Evolutionary conservation across 2,329 filamentous ascomycete genomes (phyloP).

Genomic region (Penicillium sp.): DNA sequence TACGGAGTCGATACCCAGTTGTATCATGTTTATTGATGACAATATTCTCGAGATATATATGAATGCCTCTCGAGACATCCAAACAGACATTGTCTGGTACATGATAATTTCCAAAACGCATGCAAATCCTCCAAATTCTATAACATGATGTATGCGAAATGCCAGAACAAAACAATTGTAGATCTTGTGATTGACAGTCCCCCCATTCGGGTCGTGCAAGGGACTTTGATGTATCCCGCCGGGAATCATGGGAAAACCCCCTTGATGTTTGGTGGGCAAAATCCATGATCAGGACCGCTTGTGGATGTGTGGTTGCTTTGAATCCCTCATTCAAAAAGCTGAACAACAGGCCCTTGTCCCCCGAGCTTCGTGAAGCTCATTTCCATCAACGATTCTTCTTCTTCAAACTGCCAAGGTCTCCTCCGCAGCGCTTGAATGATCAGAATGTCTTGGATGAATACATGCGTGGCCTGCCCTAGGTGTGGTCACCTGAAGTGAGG

Average conservation of each 20-base stretch:
- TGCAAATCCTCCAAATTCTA: neutral
- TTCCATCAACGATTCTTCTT: no score
- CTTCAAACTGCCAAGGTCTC: neutral
- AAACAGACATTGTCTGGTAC: no score
- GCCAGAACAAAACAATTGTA: neutral
- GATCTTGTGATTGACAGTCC: slow-evolving; percentile 9
- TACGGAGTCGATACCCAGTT: no score
- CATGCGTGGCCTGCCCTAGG: neutral
- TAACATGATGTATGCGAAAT: neutral
- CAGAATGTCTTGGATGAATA: neutral
- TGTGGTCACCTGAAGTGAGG: neutral
- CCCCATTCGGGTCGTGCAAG: slow-evolving; percentile 22
- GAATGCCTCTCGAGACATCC: no score
- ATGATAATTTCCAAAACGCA: no score
- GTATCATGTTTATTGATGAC: no score
- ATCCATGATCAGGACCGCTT: slow-evolving; percentile 20
- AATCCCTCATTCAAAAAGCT: neutral
- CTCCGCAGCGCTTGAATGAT: neutral
- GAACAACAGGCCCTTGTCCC: neutral
- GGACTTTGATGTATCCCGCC: slow-evolving; percentile 3
- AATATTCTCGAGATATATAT: no score
- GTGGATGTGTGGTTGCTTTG: neutral
- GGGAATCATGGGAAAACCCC: slow-evolving; percentile 23
- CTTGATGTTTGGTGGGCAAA: slow-evolving; percentile 16
- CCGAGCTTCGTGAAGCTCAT: neutral